A percentile compares a stretch with the other conserved stretches of the same genome.
phyloP scores from a whole-genome alignment of 306 rosid species.

The Datisca glomerata region DNA sequence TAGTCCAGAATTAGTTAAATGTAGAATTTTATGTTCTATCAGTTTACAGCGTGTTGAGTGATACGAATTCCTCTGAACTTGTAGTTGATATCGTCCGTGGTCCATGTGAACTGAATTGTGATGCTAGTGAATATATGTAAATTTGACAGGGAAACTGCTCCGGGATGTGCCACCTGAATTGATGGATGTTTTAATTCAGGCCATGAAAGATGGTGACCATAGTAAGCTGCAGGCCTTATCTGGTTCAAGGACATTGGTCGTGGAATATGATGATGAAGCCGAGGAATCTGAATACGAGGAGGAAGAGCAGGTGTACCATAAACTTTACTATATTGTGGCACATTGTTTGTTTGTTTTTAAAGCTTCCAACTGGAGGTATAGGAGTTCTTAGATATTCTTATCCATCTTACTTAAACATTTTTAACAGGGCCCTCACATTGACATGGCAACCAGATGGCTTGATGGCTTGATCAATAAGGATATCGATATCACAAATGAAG shows the following conservation, averaged over 20 bases:
- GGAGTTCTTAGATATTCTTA: constrained; percentile 1
- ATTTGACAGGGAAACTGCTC: constrained; percentile 54
- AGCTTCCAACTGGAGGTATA: background rate
- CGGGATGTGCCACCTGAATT: constrained; percentile 64
- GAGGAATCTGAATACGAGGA: constrained; percentile 37
- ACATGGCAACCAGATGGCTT: constrained; percentile 53
- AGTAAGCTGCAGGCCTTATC: constrained; percentile 46
- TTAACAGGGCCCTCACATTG: constrained; percentile 39
- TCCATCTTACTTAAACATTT: constrained; percentile 11
- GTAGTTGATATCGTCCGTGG: background rate
- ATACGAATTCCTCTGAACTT: background rate
- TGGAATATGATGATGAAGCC: constrained; percentile 29
- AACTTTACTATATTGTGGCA: too few species aligned
- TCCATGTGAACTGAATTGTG: background rate
- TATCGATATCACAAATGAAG: constrained; percentile 53
- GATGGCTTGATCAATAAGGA: constrained; percentile 70
- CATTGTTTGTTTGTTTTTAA: background rate
- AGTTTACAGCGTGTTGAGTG: background rate
- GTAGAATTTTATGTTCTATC: background rate
- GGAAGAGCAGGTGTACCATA: constrained; percentile 43
- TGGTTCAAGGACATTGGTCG: constrained; percentile 18
- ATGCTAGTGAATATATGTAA: constrained; percentile 5
- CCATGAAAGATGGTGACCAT: constrained; percentile 59
- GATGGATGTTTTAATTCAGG: constrained; percentile 63
- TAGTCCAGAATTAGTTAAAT: background rate